These are phyloP conservation scores for Ganoderma leucocontextum DNA, from an alignment of 1,284 basidiomycete species.

Conservation along the genomic window DNA sequence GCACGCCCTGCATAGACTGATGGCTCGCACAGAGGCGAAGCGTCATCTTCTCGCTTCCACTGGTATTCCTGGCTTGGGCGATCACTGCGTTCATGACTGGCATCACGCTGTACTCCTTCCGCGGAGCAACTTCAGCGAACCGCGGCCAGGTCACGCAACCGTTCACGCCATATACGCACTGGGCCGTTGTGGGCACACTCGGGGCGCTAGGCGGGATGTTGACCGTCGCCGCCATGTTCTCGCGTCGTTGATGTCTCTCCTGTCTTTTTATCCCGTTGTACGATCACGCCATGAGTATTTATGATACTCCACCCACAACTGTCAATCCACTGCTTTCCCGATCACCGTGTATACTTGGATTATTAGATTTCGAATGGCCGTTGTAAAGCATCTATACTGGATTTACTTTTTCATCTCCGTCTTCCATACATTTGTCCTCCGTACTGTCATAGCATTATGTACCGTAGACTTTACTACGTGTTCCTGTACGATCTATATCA, in stretches of 20 bases:
- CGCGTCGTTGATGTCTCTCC: slow-evolving; percentile 43
- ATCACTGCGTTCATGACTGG: slow-evolving; percentile 71
- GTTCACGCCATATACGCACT: slow-evolving; percentile 66
- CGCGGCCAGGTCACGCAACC: slow-evolving; percentile 47
- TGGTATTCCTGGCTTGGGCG: slow-evolving; percentile 75
- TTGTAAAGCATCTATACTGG: not conserved
- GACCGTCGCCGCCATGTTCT: slow-evolving; percentile 57
- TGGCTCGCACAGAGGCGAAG: slow-evolving; percentile 57
- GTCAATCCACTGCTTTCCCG: not conserved
- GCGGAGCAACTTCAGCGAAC: slow-evolving; percentile 52
- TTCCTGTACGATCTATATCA: too few relatives aligned
- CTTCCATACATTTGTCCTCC: not conserved
- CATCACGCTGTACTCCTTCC: slow-evolving; percentile 70
- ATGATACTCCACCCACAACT: not conserved
- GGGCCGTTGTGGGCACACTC: slow-evolving; percentile 67
- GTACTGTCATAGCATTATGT: not conserved
- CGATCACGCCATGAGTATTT: not conserved
- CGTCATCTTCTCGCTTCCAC: slow-evolving; percentile 73
- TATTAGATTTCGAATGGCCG: not conserved
- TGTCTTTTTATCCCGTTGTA: not conserved
- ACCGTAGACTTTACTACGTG: not conserved
- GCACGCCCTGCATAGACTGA: not conserved
- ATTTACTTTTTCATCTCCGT: not conserved
- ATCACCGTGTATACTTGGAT: not conserved
- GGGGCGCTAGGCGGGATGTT: slow-evolving; percentile 71